phyloP scores from a whole-genome alignment of 2,329 filamentous ascomycete genomes.

The Talaromyces amestolkiae region DNA sequence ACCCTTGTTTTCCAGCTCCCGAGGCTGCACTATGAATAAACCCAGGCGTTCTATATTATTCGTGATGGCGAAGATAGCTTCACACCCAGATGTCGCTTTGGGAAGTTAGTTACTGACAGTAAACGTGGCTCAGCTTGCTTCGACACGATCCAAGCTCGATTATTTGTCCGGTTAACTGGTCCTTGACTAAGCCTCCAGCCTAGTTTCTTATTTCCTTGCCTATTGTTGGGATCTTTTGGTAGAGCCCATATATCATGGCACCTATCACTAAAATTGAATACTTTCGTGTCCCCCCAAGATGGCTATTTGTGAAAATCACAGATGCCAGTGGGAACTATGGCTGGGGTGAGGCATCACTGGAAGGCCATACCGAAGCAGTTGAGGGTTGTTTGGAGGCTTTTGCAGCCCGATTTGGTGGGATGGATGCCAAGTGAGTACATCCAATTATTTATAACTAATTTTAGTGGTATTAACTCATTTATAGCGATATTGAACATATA shows the following conservation, averaged over 20 bases:
- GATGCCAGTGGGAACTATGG: conserved; percentile 64
- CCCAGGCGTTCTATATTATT: background rate
- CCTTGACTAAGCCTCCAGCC: background rate
- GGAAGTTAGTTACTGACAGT: background rate
- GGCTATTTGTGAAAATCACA: conserved; percentile 74
- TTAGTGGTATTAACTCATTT: background rate
- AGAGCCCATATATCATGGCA: background rate
- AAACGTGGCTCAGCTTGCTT: background rate
- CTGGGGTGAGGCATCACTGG: conserved; percentile 75
- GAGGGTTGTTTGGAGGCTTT: conserved; percentile 71
- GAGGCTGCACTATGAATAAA: background rate
- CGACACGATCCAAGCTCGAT: background rate
- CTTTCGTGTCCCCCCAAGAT: conserved; percentile 72
- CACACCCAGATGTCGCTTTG: background rate
- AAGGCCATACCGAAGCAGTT: conserved; percentile 70
- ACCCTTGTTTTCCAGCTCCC: background rate
- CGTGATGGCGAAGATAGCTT: background rate
- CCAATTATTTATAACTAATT: background rate
- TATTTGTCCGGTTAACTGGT: background rate
- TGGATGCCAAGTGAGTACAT: conserved; percentile 64
- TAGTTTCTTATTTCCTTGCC: background rate
- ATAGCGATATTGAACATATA: conserved; percentile 73
- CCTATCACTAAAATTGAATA: conserved; percentile 57
- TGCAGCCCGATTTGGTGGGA: conserved; percentile 59
- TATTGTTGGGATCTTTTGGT: background rate